Evolutionary conservation across 2,329 filamentous ascomycete species (phyloP).

Genomic region (Coniella lustricola): DNA sequence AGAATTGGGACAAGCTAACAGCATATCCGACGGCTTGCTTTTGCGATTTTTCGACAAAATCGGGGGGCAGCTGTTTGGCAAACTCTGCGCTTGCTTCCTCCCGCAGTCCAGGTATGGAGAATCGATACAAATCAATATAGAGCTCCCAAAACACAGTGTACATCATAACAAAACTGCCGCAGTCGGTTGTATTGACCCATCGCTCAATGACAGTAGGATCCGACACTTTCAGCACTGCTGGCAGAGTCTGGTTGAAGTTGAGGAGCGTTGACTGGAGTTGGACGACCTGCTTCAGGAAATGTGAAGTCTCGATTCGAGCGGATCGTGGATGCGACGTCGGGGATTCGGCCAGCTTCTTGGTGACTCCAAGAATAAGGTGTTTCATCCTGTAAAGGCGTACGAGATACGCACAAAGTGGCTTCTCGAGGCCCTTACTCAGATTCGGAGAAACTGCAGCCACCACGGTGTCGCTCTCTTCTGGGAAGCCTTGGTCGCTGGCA

Average conservation of each 20-base stretch:
- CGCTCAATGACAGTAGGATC: slow-evolving; percentile 26
- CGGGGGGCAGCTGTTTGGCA: slow-evolving; percentile 27
- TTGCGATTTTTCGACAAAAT: slow-evolving; percentile 30
- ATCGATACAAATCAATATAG: slow-evolving; percentile 34
- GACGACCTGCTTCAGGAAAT: slow-evolving; percentile 31
- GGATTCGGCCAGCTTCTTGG: slow-evolving; percentile 13
- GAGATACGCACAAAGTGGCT: slow-evolving; percentile 26
- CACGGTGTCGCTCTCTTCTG: slow-evolving; percentile 15
- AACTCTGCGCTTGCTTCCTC: slow-evolving; percentile 28
- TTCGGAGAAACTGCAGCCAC: background rate
- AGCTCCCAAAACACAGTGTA: slow-evolving; percentile 30
- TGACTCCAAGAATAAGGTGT: slow-evolving; percentile 28
- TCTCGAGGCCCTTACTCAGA: background rate
- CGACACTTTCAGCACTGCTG: slow-evolving; percentile 27
- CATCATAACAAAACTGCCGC: slow-evolving; percentile 30
- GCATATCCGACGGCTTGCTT: slow-evolving; percentile 34
- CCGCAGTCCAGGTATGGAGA: slow-evolving; percentile 29
- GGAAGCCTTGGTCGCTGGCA: slow-evolving; percentile 28
- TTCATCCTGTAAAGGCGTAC: slow-evolving; percentile 30
- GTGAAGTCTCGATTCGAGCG: slow-evolving; percentile 27
- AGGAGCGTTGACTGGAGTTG: slow-evolving; percentile 31
- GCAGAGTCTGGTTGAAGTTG: slow-evolving; percentile 29
- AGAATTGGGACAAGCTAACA: slow-evolving; percentile 30
- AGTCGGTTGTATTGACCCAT: slow-evolving; percentile 26
- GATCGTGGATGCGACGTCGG: slow-evolving; percentile 19